Evolutionary conservation across 1,139 yeast genomes (phyloP), one percentile per base, ranked within the genome.

Genomic region (Taiozyma onychis): DNA sequence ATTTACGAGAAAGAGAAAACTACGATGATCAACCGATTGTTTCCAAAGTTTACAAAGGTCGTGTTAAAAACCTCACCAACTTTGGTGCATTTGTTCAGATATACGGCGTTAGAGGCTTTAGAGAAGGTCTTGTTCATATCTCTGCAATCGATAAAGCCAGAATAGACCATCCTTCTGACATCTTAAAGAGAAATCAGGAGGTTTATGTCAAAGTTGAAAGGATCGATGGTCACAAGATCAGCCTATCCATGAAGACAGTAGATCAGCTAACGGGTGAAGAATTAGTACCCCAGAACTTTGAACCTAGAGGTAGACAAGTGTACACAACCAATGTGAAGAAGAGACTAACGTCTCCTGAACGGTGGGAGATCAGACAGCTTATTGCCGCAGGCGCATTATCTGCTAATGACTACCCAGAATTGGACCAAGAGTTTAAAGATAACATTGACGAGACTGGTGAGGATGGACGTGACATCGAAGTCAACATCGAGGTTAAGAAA

Each of bases 331-430:
- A 56, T n/a, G 51, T 51, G 6, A 66, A 72, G 51, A 74, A 82
- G 58, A 70, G 88, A 47, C 66, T 85, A 39, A 84, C 95, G 0
- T 85, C 95, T 0, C 95, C 96, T 1, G 98, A 91, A 65, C 70
- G 91, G 51, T 91, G 97, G 96, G 97, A 91, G 61, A 76, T 88
- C 48, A 74, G 88, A 35, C 97, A 91, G 61, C 71, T 88, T 35
- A 84, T 86, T 37, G 86, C 95, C 0, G 81, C 95, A 4, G 96
- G 96, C 2, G 93, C 80, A 0, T 80, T 81, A 0, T 74, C 82
- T 3, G 80, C 85, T 0, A 76, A 81, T 13, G 93, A 85, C 53
- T 83, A 83, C 59, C 93, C 93, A 2, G 95, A 85, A 48, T 66
- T 85, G 1, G 74, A 72, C 39, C 86, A 80, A 39, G 83, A 77